Percentiles rank a stretch among this genome's conserved stretches.
phyloP scores from a whole-genome alignment of 805 yeast species.

The Maudiozyma saulgeensis region DNA sequence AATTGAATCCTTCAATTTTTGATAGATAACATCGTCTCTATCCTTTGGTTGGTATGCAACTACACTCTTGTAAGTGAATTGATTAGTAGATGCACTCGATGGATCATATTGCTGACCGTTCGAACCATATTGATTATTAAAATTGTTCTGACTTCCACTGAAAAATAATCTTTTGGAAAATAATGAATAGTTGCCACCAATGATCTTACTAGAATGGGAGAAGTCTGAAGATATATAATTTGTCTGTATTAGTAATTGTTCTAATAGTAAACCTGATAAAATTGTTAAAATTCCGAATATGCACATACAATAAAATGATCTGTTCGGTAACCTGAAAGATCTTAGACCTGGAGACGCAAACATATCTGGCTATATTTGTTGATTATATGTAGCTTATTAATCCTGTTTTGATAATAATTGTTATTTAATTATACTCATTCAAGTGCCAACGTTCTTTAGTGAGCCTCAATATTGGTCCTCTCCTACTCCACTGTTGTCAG shows the following conservation, averaged over 20 bases:
- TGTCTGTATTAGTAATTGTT: constrained; percentile 13
- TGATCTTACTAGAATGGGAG: constrained; percentile 1
- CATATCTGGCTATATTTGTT: constrained; percentile 4
- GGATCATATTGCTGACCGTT: constrained; percentile 1
- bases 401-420: no score
- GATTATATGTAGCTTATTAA: no score
- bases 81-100: constrained; percentile 7
- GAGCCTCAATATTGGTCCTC: no score
- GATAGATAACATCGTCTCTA: constrained; percentile 42
- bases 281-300: constrained; percentile 7
- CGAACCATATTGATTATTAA: not conserved
- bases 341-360: constrained; percentile 12
- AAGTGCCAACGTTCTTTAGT: no score
- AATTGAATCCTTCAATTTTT: constrained; percentile 23
- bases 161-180: constrained; percentile 15
- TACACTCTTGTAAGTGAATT: constrained; percentile 42
- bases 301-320: constrained; percentile 18
- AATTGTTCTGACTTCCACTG: constrained; percentile 7
- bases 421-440: no score
- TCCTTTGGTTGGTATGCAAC: constrained; percentile 72
- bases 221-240: constrained; percentile 3
- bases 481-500: no score
- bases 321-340: constrained; percentile 6
- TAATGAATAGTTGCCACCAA: constrained; percentile 5
- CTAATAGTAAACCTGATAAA: constrained; percentile 7